Conservation (phyloP, 2,329 filamentous ascomycete species). For the Epichloe sibirici region DNA sequence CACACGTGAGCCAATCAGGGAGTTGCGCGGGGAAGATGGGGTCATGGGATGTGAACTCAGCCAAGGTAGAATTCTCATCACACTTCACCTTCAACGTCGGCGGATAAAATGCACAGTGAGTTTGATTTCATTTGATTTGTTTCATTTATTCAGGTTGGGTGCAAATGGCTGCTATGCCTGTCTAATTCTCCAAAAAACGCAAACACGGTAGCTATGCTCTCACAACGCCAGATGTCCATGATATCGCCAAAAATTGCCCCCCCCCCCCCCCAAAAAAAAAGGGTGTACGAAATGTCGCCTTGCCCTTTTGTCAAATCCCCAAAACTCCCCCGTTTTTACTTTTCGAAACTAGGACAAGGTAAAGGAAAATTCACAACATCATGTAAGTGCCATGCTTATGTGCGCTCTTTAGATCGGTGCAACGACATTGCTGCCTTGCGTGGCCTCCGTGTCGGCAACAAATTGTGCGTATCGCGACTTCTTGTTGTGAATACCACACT, state of each 20-base stretch:
- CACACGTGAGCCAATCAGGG: constrained; percentile 1
- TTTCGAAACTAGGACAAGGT: not conserved
- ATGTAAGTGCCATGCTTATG: not conserved
- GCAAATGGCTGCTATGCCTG: not conserved
- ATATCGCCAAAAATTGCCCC: not conserved
- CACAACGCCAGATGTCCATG: not conserved
- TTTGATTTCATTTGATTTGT: not conserved
- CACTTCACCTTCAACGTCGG: not conserved
- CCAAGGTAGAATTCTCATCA: too few relatives aligned
- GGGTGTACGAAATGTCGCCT: too few relatives aligned
- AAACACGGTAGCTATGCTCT: not conserved
- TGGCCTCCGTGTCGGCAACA: constrained; percentile 61
- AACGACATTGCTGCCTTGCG: constrained; percentile 34
- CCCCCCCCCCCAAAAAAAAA: not conserved
- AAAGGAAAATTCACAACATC: not conserved
- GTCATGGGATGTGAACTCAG: not conserved
- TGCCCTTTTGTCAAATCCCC: not conserved
- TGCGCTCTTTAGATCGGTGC: constrained; percentile 14
- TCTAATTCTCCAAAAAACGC: not conserved
- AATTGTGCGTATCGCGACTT: constrained; percentile 86
- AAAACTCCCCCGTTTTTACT: not conserved
- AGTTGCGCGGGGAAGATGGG: constrained; percentile 14
- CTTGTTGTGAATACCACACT: constrained; percentile 98
- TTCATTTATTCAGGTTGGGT: not conserved
- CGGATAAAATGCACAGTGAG: not conserved